Evolutionary conservation across 1,139 yeast genomes (phyloP), one percentile per base, ranked within the genome.

Genomic region (Hansenula sp.): DNA sequence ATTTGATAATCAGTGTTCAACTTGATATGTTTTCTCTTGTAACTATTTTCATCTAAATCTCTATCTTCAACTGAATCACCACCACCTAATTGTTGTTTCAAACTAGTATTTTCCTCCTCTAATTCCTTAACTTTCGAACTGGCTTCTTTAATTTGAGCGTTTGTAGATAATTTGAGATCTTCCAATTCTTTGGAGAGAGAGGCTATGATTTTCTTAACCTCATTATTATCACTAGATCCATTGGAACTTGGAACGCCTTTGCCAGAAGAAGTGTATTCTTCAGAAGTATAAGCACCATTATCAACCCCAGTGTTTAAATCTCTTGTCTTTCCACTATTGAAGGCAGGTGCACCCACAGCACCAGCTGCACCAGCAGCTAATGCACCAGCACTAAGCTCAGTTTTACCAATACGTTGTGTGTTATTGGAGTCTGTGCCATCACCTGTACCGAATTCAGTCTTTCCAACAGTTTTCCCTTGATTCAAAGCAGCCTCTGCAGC

Each of bases 61-160:
- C 34, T 32, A 18, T 47, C 50, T 29, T 39, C 41, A 4, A 29
- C 11, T 22, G 29, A 9, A 8, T 29, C n/a, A 8, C 20, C 6
- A 14, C 20, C 24, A 10, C 16, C 17, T 11, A 46, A 36, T 32
- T 53, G 39, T 2, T 36, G 24, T 43, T 50, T 58, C 40, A 73
- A 56, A 6, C 45, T 42, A 3, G 47, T 29, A 46, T 75, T 73
- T 48, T 75, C 77, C 8, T 49, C 38, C 51, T 78, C 82, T 37
- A 79, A 60, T n/a, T 49, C 51, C 29, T 59, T 57, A 36, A 79
- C 77, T 45, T 69, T 72, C 32, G 69, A 71, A 36, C 77, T 71
- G 1, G 85, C 85, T 42, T 63, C 62, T 50, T 67, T 71, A 59
- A 79, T 77, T 48, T 77, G 79, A 6, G 61, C 59, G 42, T 67